Conservation (phyloP, 345 rosid species). For the Carallia brachiata region DNA sequence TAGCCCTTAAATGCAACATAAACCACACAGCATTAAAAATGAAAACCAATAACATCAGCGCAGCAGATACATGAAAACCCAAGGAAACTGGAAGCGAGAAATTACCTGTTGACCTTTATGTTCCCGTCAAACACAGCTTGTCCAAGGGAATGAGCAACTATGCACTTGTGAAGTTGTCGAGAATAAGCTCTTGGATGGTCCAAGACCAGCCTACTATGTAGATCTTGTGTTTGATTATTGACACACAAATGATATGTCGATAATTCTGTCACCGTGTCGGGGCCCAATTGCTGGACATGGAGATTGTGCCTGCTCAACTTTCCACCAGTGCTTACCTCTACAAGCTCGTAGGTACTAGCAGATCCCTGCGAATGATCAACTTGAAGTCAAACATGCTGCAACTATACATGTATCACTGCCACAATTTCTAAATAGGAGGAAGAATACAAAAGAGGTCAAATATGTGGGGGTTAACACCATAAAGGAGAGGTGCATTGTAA, state of each 20-base stretch:
- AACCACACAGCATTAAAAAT: no score
- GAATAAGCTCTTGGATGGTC: constrained; percentile 87
- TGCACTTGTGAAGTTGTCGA: constrained; percentile 89
- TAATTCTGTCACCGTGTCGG: constrained; percentile 76
- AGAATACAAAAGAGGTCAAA: background rate
- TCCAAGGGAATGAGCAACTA: constrained; percentile 82
- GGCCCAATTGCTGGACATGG: constrained; percentile 84
- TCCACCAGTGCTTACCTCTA: constrained; percentile 92
- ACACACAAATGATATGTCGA: constrained; percentile 74
- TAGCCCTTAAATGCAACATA: no score
- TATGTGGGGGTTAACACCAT: background rate
- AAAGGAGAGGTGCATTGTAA: background rate
- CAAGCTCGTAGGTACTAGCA: constrained; percentile 71
- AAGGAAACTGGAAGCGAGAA: background rate
- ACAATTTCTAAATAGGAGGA: no score
- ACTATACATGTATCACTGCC: background rate
- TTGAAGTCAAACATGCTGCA: background rate
- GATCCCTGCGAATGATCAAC: constrained; percentile 48
- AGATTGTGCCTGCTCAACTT: constrained; percentile 88
- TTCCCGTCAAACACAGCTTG: constrained; percentile 97
- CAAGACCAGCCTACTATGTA: constrained; percentile 75
- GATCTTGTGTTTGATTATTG: constrained; percentile 78
- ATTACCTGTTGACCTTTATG: constrained; percentile 77
- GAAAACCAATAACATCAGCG: no score
- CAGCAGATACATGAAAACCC: background rate